A percentile compares a stretch with the other conserved stretches of the same genome.
phyloP scores from a whole-genome alignment of 1,284 basidiomycete genomes.

The Cutaneotrichosporon sp. region DNA sequence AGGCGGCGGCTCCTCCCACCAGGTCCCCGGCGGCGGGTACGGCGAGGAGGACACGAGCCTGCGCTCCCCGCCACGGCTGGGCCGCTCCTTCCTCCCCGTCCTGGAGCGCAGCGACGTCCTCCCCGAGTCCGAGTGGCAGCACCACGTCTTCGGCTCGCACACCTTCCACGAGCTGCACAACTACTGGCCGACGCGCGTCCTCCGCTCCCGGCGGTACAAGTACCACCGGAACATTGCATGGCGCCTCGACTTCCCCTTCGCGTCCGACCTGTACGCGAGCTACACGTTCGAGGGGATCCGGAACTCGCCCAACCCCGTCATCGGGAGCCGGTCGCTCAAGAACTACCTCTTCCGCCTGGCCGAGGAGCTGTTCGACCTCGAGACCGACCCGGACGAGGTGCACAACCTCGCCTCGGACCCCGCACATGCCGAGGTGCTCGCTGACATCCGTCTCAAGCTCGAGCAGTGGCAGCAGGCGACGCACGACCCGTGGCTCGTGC shows the following conservation, averaged over 20 bases:
- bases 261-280: constrained; percentile 29
- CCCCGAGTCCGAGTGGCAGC: constrained; percentile 16
- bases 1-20: no score
- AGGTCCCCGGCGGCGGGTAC: background rate
- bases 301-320: constrained; percentile 12
- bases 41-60: no score
- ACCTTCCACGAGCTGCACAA: constrained; percentile 33
- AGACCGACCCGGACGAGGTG: constrained; percentile 29
- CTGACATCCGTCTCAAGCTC: constrained; percentile 14
- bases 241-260: constrained; percentile 33
- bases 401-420: constrained; percentile 27
- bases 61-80: constrained; percentile 18
- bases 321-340: constrained; percentile 24
- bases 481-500: constrained; percentile 27
- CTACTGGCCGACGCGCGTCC: constrained; percentile 32
- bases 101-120: constrained; percentile 11
- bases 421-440: constrained; percentile 9
- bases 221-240: constrained; percentile 35
- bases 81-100: constrained; percentile 27
- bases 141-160: constrained; percentile 29
- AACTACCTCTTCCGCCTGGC: constrained; percentile 24
- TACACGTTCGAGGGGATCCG: constrained; percentile 26
- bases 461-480: constrained; percentile 30
- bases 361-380: constrained; percentile 29
- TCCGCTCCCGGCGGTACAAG: constrained; percentile 27